A percentile compares a stretch with the other conserved stretches of the same genome.
Conservation (phyloP, 2,329 filamentous ascomycete species). For the Bertia moriformis region DNA sequence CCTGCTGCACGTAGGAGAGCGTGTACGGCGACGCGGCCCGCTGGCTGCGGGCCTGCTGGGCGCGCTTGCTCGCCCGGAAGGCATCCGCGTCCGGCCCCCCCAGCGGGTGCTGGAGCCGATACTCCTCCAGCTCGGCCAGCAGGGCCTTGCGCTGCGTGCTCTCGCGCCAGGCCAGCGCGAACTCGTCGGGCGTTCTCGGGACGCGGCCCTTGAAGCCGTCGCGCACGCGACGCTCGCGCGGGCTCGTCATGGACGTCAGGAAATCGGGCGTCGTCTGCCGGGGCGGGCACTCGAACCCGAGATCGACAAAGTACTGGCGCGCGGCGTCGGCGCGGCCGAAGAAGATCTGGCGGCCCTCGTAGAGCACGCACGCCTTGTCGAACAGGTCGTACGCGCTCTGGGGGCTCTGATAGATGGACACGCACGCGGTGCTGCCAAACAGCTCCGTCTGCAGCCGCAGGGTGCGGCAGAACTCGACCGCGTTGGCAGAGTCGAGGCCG, state of each 20-base stretch:
- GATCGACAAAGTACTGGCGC: conserved; percentile 24
- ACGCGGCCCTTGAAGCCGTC: conserved; percentile 11
- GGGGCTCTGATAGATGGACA: conserved; percentile 34
- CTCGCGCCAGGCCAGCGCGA: conserved; percentile 11
- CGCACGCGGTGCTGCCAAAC: conserved; percentile 27
- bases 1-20: conserved; percentile 41
- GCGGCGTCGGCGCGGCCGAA: conserved; percentile 21
- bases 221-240: conserved; percentile 10
- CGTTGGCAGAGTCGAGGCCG: conserved; percentile 35
- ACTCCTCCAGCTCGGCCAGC: not conserved
- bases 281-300: conserved; percentile 24
- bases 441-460: conserved; percentile 31
- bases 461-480: conserved; percentile 36
- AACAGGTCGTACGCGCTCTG: conserved; percentile 15
- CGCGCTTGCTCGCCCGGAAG: not conserved
- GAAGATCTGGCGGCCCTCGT: conserved; percentile 1
- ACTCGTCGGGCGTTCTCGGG: conserved; percentile 16
- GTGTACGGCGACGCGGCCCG: conserved; percentile 49
- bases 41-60: conserved; percentile 8
- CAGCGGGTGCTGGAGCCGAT: not conserved
- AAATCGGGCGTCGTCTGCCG: conserved; percentile 29
- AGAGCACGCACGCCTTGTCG: not conserved
- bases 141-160: not conserved
- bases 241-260: conserved; percentile 25
- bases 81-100: not conserved